A percentile compares a stretch with the other conserved stretches of the same genome.
phyloP scores from a whole-genome alignment of 345 rosid genomes.

The Rhodamnia rubescens region DNA sequence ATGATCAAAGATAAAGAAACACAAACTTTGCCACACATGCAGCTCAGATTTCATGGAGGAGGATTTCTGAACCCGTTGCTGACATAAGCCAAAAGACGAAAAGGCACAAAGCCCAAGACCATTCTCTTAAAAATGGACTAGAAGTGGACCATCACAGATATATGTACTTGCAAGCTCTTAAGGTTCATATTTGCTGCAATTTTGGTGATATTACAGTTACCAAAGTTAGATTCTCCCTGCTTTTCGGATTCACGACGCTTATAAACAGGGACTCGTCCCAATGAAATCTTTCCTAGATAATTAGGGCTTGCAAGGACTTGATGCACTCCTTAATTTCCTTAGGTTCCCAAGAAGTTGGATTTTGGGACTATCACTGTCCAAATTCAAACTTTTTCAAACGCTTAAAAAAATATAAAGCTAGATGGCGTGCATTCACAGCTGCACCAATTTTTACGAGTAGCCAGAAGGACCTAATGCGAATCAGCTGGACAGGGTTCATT shows the following conservation, averaged over 20 bases:
- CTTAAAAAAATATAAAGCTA: background rate
- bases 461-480: background rate
- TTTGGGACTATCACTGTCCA: background rate
- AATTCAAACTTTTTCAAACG: background rate
- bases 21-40: background rate
- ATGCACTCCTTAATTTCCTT: background rate
- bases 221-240: background rate
- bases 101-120: background rate
- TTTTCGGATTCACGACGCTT: background rate
- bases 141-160: background rate
- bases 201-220: background rate
- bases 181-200: background rate
- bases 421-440: background rate
- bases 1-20: background rate
- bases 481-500: background rate
- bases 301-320: background rate
- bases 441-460: background rate
- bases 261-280: background rate
- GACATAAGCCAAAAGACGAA: background rate
- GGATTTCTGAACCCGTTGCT: background rate
- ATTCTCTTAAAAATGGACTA: background rate
- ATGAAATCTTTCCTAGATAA: background rate
- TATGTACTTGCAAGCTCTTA: background rate
- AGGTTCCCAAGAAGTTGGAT: background rate
- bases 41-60: background rate